Percentiles rank a stretch among this genome's conserved stretches.
Conservation (phyloP, 768 basidiomycete species). For the Serpula lacrymans region DNA sequence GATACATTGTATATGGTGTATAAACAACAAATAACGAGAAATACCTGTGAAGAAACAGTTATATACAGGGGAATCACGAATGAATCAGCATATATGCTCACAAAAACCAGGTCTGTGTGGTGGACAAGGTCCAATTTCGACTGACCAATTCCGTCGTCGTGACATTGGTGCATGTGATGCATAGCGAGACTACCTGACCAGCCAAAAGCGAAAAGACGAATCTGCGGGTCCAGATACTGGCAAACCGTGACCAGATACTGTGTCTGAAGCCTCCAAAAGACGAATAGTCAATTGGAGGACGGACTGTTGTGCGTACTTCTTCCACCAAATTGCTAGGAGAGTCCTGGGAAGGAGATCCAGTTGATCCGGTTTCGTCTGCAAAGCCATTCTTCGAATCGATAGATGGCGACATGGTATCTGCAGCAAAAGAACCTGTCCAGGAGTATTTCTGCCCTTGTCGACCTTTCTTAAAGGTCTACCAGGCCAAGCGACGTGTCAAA, state of each 20-base stretch:
- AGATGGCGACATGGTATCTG: too few relatives aligned
- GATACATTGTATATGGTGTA: constrained; percentile 87
- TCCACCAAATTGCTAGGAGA: too few relatives aligned
- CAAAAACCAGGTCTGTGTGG: constrained; percentile 85
- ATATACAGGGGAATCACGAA: not conserved
- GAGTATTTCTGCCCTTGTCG: too few relatives aligned
- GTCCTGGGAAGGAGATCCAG: too few relatives aligned
- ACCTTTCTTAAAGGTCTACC: too few relatives aligned
- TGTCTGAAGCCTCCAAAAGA: constrained; percentile 49
- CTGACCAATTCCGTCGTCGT: constrained; percentile 75
- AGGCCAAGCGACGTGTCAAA: too few relatives aligned
- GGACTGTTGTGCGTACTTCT: too few relatives aligned
- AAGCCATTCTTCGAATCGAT: too few relatives aligned
- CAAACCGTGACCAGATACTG: constrained; percentile 60
- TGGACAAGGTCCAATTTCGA: constrained; percentile 70
- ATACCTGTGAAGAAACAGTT: constrained; percentile 47
- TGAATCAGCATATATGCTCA: constrained; percentile 33
- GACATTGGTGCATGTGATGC: constrained; percentile 87
- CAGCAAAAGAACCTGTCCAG: too few relatives aligned
- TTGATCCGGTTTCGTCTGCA: too few relatives aligned
- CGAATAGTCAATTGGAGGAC: constrained; percentile 67
- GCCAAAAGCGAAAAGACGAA: constrained; percentile 69
- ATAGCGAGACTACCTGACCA: constrained; percentile 81
- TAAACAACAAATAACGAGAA: constrained; percentile 72
- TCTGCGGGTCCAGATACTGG: constrained; percentile 73